A percentile compares a stretch with the other conserved stretches of the same genome.
Evolutionary conservation across 2,329 filamentous ascomycete species (phyloP).

Genomic region (Epichloe hybrida): DNA sequence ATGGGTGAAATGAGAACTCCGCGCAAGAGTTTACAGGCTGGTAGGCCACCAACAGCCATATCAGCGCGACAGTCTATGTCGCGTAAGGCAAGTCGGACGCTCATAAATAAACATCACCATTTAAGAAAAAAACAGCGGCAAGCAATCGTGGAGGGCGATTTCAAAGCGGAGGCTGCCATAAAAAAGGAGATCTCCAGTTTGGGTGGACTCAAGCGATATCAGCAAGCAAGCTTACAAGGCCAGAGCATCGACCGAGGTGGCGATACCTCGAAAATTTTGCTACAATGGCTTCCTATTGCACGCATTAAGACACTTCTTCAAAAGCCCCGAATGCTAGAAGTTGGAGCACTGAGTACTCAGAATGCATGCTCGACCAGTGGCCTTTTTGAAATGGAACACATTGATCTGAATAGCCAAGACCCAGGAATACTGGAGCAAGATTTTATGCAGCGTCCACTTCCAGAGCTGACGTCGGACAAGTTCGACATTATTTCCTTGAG

Average conservation of each 20-base stretch:
- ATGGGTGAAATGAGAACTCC: slow-evolving; percentile 25
- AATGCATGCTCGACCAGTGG: slow-evolving; percentile 72
- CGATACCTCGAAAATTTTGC: slow-evolving; percentile 50
- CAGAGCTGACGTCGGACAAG: slow-evolving; percentile 41
- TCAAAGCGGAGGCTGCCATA: slow-evolving; percentile 29
- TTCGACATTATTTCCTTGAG: slow-evolving; percentile 91
- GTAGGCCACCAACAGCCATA: slow-evolving; percentile 43
- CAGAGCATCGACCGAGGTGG: slow-evolving; percentile 53
- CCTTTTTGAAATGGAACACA: slow-evolving; percentile 61
- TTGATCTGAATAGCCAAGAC: slow-evolving; percentile 82
- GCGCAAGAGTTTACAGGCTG: slow-evolving; percentile 30
- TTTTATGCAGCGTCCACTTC: slow-evolving; percentile 80
- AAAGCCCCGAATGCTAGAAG: slow-evolving; percentile 60
- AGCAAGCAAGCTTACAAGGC: slow-evolving; percentile 54
- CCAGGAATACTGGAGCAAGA: slow-evolving; percentile 75
- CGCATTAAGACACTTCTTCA: slow-evolving; percentile 13
- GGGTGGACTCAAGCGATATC: slow-evolving; percentile 50
- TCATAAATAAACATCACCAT: slow-evolving; percentile 54
- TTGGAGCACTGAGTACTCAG: slow-evolving; percentile 70
- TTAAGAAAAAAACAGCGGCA: slow-evolving; percentile 48
- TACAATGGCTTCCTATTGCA: slow-evolving; percentile 42
- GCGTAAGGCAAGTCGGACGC: slow-evolving; percentile 46
- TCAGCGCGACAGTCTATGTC: slow-evolving; percentile 42
- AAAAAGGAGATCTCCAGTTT: slow-evolving; percentile 40
- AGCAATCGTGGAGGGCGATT: slow-evolving; percentile 40